Percentiles rank a stretch among this genome's conserved stretches.
Evolutionary conservation across 257 asterid genomes (phyloP).

Genomic region (Craterostigma plantagineum): DNA sequence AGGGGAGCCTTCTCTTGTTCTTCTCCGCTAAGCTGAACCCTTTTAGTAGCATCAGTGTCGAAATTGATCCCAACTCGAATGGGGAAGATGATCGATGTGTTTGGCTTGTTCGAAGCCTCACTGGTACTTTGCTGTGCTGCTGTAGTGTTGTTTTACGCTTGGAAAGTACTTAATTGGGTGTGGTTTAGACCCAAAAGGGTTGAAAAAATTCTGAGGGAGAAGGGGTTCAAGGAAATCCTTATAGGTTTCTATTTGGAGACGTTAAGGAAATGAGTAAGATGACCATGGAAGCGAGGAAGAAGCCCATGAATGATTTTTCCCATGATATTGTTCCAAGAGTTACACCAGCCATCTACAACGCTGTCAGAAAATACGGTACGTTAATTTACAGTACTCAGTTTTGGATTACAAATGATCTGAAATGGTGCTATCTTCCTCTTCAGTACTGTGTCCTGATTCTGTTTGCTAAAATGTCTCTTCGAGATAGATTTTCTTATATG

Average conservation of each 20-base stretch:
- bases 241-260: conserved; percentile 1
- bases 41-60: no score
- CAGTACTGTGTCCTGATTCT: neutral
- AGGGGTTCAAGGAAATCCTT: conserved; percentile 2
- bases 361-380: neutral
- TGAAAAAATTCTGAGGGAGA: neutral
- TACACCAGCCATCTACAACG: neutral
- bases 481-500: no score
- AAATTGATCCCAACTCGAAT: no score
- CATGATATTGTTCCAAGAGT: conserved; percentile 2
- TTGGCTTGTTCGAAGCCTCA: no score
- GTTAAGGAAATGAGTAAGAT: neutral
- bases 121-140: neutral
- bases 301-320: conserved; percentile 1
- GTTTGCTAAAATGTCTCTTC: neutral
- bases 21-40: no score
- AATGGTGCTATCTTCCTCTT: neutral
- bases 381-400: no score
- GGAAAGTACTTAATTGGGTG: conserved; percentile 1
- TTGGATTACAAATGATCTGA: no score
- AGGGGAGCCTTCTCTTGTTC: no score
- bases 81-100: no score
- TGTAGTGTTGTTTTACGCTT: neutral
- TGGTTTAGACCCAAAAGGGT: conserved; percentile 2
- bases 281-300: neutral